Evolutionary conservation across 2,329 filamentous ascomycete species (phyloP).

Genomic region (Fusarium fujikuroi): DNA sequence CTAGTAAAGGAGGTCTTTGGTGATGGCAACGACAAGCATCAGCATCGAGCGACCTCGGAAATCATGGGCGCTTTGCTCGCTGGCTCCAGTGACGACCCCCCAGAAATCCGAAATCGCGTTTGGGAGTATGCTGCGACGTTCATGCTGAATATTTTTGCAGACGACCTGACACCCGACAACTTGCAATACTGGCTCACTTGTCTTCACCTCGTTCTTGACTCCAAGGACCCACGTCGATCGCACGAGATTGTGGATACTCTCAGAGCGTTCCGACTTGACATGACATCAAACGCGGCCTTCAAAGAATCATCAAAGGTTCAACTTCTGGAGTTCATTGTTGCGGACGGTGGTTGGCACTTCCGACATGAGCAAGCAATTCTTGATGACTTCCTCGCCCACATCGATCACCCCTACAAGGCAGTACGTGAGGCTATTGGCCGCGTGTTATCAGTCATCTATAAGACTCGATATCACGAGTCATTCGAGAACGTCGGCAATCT

Average conservation of each 20-base stretch:
- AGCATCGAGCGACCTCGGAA: slow-evolving; percentile 94
- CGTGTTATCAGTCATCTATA: slow-evolving; percentile 87
- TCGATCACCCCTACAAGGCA: slow-evolving; percentile 98
- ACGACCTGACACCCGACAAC: slow-evolving; percentile 94
- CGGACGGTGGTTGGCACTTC: slow-evolving; percentile 96
- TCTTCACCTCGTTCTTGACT: slow-evolving; percentile 86
- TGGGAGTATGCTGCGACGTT: slow-evolving; percentile 94
- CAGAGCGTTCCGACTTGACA: slow-evolving; percentile 87
- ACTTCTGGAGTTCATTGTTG: slow-evolving; percentile 86
- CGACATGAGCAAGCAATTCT: slow-evolving; percentile 88
- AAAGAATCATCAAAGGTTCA: slow-evolving; percentile 98
- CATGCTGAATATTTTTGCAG: slow-evolving; percentile 85
- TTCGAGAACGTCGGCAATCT: slow-evolving; percentile 82
- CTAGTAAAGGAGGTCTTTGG: slow-evolving; percentile 82
- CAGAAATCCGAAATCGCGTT: slow-evolving; percentile 77
- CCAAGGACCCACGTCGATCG: slow-evolving; percentile 87
- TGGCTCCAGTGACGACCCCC: slow-evolving; percentile 80
- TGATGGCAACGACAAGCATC: slow-evolving; percentile 96
- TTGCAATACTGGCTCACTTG: slow-evolving; percentile 95
- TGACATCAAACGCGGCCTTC: slow-evolving; percentile 96
- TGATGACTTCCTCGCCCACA: slow-evolving; percentile 86
- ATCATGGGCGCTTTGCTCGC: slow-evolving; percentile 88
- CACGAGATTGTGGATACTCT: slow-evolving; percentile 88
- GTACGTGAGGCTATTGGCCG: slow-evolving; percentile 95
- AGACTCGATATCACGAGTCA: slow-evolving; percentile 93